These are phyloP conservation scores for Solanum commersonii DNA, from an alignment of 257 asterid species.

Conservation along the genomic window DNA sequence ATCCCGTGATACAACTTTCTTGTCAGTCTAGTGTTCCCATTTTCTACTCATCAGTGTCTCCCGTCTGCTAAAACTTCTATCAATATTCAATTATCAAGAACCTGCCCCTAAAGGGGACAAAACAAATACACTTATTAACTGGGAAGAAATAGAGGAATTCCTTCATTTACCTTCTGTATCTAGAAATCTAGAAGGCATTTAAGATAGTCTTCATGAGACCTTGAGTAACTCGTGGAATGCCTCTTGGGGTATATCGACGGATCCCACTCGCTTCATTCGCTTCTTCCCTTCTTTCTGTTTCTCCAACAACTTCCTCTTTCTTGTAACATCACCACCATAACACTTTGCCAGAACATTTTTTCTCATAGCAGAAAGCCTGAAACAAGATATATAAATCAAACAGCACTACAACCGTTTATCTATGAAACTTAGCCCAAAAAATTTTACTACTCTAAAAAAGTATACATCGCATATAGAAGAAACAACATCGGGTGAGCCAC, in stretches of 20 bases:
- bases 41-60: not conserved
- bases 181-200: not conserved
- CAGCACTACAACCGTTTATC: not conserved
- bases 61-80: not conserved
- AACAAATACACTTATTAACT: not conserved
- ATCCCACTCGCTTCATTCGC: slow-evolving; percentile 97
- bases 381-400: not conserved
- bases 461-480: not conserved
- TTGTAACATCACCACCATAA: slow-evolving; percentile 78
- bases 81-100: not conserved
- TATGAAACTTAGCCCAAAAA: not conserved
- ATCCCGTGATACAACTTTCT: not conserved
- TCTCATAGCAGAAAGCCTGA: slow-evolving; percentile 88
- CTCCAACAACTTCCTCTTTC: slow-evolving; percentile 85
- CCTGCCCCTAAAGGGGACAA: not conserved
- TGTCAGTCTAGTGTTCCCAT: not conserved
- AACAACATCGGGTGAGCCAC: not conserved
- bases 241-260: slow-evolving; percentile 96
- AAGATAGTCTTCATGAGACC: slow-evolving; percentile 40
- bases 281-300: slow-evolving; percentile 98
- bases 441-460: not conserved
- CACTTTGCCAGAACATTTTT: slow-evolving; percentile 95
- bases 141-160: not conserved
- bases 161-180: not conserved
- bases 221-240: slow-evolving; percentile 84